phyloP scores from a whole-genome alignment of 1,284 basidiomycete genomes.

The Trichosporon ovoides region DNA sequence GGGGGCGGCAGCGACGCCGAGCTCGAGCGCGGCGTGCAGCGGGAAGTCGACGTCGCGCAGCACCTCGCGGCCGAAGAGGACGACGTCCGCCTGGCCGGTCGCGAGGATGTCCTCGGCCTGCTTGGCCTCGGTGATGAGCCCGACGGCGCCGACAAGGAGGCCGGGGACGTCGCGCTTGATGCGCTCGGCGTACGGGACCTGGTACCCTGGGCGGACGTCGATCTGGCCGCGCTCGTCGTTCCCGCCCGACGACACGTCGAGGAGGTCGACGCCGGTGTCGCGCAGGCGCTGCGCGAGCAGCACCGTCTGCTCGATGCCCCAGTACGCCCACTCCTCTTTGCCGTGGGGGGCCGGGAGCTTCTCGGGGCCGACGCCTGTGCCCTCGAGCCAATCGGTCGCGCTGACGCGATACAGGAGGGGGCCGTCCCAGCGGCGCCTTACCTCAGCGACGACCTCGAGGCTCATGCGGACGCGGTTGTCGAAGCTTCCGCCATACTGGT shows the following conservation, averaged over 20 bases:
- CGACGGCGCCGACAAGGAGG: slow-evolving; percentile 62
- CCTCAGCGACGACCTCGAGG: slow-evolving; percentile 56
- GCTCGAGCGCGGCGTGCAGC: slow-evolving; percentile 39
- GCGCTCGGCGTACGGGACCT: slow-evolving; percentile 66
- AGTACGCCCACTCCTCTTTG: slow-evolving; percentile 49
- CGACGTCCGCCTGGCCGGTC: slow-evolving; percentile 62
- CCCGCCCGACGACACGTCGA: slow-evolving; percentile 67
- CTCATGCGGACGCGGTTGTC: slow-evolving; percentile 68
- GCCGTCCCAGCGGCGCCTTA: slow-evolving; percentile 60
- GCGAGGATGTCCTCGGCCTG: slow-evolving; percentile 64
- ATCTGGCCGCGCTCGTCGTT: slow-evolving; percentile 61
- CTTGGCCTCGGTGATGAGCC: slow-evolving; percentile 61
- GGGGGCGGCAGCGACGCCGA: slow-evolving; percentile 44
- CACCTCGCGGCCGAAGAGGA: slow-evolving; percentile 61
- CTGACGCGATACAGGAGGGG: slow-evolving; percentile 71
- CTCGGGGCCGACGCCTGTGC: slow-evolving; percentile 38
- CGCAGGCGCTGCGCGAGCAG: slow-evolving; percentile 57
- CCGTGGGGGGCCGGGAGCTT: slow-evolving; percentile 54
- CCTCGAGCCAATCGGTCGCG: slow-evolving; percentile 71
- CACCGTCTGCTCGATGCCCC: slow-evolving; percentile 68
- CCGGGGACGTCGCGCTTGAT: slow-evolving; percentile 61
- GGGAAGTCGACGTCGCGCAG: slow-evolving; percentile 49
- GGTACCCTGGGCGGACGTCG: slow-evolving; percentile 57
- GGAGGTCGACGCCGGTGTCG: slow-evolving; percentile 62
- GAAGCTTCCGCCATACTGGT: slow-evolving; percentile 67